Evolutionary conservation across 148 eudicot species (phyloP).

Genomic region (Cornus suecica): DNA sequence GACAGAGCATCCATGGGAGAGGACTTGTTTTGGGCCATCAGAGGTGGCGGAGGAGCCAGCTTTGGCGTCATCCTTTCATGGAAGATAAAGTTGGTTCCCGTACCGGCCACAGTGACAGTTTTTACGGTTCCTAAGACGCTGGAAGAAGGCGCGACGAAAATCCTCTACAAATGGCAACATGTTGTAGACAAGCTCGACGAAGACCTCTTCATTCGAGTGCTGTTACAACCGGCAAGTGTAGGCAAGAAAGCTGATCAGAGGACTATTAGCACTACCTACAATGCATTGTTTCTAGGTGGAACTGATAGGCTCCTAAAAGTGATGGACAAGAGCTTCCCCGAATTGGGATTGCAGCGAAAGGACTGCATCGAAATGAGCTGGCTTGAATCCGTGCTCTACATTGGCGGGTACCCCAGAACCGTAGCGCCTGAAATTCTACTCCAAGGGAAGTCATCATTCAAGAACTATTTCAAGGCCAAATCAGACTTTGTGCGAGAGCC

Average conservation of each 20-base stretch:
- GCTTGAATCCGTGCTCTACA: conserved; percentile 11
- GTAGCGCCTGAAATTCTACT: conserved; percentile 5
- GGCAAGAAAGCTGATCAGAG: background rate
- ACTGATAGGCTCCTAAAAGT: conserved; percentile 4
- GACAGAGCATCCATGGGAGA: conserved; percentile 23
- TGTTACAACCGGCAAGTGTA: background rate
- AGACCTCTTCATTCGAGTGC: conserved; percentile 5
- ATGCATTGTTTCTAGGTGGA: conserved; percentile 16
- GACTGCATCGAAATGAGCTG: conserved; percentile 26
- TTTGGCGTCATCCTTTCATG: conserved; percentile 17
- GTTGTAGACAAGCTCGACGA: conserved; percentile 17
- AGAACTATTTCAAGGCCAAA: conserved; percentile 18
- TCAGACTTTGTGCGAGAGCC: conserved; percentile 15
- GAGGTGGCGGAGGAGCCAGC: conserved; percentile 25
- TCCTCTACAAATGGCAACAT: conserved; percentile 22
- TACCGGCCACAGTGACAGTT: conserved; percentile 17
- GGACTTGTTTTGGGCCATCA: conserved; percentile 23
- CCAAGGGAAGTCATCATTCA: conserved; percentile 3
- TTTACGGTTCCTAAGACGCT: conserved; percentile 17
- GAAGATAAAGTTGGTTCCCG: conserved; percentile 11
- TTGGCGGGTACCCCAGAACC: background rate
- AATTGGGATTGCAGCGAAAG: conserved; percentile 9
- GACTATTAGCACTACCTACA: conserved; percentile 1
- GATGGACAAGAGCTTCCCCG: conserved; percentile 13
- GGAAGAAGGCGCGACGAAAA: conserved; percentile 14